These are phyloP conservation scores for Penicillium sp. DNA, from an alignment of 2,329 filamentous ascomycete species.

Conservation along the genomic window DNA sequence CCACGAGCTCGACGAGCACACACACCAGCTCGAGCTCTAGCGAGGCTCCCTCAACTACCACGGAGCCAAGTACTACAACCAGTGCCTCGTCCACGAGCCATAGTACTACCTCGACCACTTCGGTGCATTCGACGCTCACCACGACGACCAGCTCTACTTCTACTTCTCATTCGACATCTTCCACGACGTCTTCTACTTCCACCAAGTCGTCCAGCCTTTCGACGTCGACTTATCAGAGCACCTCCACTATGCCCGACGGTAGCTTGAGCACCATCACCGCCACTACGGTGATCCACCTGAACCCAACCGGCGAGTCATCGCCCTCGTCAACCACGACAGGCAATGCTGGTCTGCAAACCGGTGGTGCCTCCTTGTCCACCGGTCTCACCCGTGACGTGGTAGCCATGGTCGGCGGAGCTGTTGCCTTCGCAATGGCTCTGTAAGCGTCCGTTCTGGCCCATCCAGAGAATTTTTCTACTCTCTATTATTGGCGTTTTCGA, in stretches of 20 bases:
- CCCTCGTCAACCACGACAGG: constrained; percentile 20
- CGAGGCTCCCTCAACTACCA: not conserved
- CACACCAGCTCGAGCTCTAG: not conserved
- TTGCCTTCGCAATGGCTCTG: constrained; percentile 37
- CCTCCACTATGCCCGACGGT: constrained; percentile 42
- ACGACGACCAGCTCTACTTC: constrained; percentile 3
- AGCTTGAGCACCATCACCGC: constrained; percentile 40
- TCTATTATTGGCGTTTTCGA: not conserved
- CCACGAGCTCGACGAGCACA: not conserved
- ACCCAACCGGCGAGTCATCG: constrained; percentile 16
- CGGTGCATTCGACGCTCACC: constrained; percentile 1
- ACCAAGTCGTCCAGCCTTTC: constrained; percentile 23
- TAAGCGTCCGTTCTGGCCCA: constrained; percentile 13
- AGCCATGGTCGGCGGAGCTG: constrained; percentile 39
- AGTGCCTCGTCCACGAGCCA: not conserved
- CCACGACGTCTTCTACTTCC: constrained; percentile 15
- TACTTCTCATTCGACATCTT: constrained; percentile 11
- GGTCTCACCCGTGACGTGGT: constrained; percentile 33
- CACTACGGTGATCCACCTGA: constrained; percentile 41
- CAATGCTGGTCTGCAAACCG: constrained; percentile 39
- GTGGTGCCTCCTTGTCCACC: constrained; percentile 26
- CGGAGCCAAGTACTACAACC: not conserved
- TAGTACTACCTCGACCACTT: constrained; percentile 1
- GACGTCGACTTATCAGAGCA: constrained; percentile 40
- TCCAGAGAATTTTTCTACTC: too few relatives aligned